Conservation (phyloP, 371 early-diverging fungal genomes). For the Umbelopsis sp. region DNA sequence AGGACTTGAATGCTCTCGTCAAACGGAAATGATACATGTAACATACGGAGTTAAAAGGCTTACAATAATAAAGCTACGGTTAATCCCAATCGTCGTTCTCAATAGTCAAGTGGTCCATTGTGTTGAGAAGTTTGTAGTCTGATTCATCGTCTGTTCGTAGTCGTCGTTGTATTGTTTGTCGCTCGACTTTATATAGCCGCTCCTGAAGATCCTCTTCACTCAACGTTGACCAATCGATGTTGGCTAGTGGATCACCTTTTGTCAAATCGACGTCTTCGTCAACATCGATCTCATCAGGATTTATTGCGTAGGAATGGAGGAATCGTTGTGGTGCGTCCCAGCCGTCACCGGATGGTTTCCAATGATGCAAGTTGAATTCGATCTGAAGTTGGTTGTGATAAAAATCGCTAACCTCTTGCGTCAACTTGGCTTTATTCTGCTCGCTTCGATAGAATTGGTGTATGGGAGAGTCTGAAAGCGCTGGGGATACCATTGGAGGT, state of each 20-base stretch:
- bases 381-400: constrained; percentile 33
- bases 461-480: constrained; percentile 1
- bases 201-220: constrained; percentile 44
- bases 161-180: constrained; percentile 41
- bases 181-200: constrained; percentile 35
- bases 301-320: constrained; percentile 14
- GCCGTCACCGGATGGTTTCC: neutral
- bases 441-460: constrained; percentile 22
- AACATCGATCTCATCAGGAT: constrained; percentile 32
- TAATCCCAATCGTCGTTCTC: constrained; percentile 2
- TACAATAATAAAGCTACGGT: constrained; percentile 23
- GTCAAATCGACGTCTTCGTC: constrained; percentile 20
- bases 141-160: constrained; percentile 42
- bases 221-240: constrained; percentile 43
- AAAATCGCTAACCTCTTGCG: constrained; percentile 31
- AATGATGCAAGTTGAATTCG: constrained; percentile 25
- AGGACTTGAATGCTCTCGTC: neutral
- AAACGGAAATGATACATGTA: constrained; percentile 21
- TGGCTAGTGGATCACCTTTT: constrained; percentile 33
- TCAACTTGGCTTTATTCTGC: neutral
- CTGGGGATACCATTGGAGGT: neutral
- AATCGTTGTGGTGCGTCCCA: constrained; percentile 9
- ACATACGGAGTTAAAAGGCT: constrained; percentile 31
- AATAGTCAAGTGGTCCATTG: constrained; percentile 23
- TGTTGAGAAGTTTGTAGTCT: constrained; percentile 41